phyloP scores from a whole-genome alignment of 1,139 yeast species.

The Sugiyamaella paludigena region DNA sequence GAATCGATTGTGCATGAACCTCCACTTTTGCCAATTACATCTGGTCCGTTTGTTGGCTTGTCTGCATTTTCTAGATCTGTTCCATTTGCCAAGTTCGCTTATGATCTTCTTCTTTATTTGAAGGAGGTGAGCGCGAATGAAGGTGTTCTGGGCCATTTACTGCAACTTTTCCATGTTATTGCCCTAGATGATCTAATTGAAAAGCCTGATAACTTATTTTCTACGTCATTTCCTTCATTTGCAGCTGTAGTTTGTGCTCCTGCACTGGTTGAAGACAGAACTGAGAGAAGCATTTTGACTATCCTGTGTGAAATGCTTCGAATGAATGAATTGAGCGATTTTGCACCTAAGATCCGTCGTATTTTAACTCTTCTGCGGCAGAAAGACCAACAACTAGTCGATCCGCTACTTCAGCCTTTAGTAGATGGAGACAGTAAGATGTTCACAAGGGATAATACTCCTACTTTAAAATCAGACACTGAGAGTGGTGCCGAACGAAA shows the following conservation, averaged over 20 bases:
- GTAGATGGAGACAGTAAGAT: not conserved
- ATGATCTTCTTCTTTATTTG: conserved; percentile 24
- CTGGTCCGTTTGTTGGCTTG: conserved; percentile 37
- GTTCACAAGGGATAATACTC: conserved; percentile 8
- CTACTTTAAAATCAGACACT: conserved; percentile 24
- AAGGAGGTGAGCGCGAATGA: conserved; percentile 48
- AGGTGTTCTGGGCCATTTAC: conserved; percentile 52
- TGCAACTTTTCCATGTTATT: conserved; percentile 70
- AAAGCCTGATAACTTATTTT: not conserved
- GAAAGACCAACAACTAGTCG: conserved; percentile 13
- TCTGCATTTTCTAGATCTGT: conserved; percentile 37
- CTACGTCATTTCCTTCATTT: conserved; percentile 7
- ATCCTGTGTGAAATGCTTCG: conserved; percentile 3
- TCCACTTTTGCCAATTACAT: conserved; percentile 31
- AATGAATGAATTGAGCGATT: conserved; percentile 10
- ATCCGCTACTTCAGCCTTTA: not conserved
- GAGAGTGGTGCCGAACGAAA: conserved; percentile 55
- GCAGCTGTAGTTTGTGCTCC: conserved; percentile 1
- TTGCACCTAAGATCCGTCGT: conserved; percentile 20
- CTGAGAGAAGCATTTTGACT: conserved; percentile 13
- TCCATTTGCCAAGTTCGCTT: conserved; percentile 36
- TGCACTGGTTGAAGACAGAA: conserved; percentile 16
- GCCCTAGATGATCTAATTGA: conserved; percentile 30
- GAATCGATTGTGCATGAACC: conserved; percentile 39
- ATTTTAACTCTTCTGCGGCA: conserved; percentile 15